Evolutionary conservation across 352 stramenopile genomes (phyloP).

Genomic region (Pythium aquatile): DNA sequence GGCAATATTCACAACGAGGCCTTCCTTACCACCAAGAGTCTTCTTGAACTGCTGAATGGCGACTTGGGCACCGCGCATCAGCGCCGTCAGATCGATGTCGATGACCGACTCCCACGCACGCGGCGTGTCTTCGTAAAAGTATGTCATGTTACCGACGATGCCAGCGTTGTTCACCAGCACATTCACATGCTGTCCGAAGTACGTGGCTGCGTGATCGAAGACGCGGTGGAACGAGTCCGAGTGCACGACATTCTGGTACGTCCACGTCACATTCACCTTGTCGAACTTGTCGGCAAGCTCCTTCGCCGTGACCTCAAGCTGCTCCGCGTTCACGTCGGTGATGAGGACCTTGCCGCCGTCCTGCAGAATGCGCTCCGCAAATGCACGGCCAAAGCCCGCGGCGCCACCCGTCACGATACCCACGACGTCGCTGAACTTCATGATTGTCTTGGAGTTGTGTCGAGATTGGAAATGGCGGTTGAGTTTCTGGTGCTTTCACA

Average conservation of each 20-base stretch:
- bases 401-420: slow-evolving; percentile 73
- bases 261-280: slow-evolving; percentile 53
- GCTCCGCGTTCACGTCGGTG: slow-evolving; percentile 69
- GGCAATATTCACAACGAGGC: slow-evolving; percentile 72
- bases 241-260: slow-evolving; percentile 71
- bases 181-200: slow-evolving; percentile 63
- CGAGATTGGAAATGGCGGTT: slow-evolving; percentile 12
- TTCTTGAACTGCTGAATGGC: slow-evolving; percentile 62
- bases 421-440: slow-evolving; percentile 61
- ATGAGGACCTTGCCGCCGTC: slow-evolving; percentile 63
- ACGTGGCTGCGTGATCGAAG: slow-evolving; percentile 61
- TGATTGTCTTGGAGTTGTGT: slow-evolving; percentile 20
- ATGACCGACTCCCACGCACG: slow-evolving; percentile 63
- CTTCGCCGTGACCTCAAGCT: slow-evolving; percentile 55
- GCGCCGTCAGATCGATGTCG: slow-evolving; percentile 64
- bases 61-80: slow-evolving; percentile 70
- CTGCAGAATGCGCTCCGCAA: slow-evolving; percentile 54
- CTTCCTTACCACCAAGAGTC: slow-evolving; percentile 54
- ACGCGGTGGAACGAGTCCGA: slow-evolving; percentile 53
- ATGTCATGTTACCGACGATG: slow-evolving; percentile 59
- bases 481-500: slow-evolving; percentile 6
- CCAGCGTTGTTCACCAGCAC: slow-evolving; percentile 82
- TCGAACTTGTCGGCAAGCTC: slow-evolving; percentile 52
- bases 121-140: slow-evolving; percentile 38
- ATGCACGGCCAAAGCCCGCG: slow-evolving; percentile 64